Evolutionary conservation across 2,329 filamentous ascomycete species (phyloP).

Genomic region (Ophiobolus disseminans): DNA sequence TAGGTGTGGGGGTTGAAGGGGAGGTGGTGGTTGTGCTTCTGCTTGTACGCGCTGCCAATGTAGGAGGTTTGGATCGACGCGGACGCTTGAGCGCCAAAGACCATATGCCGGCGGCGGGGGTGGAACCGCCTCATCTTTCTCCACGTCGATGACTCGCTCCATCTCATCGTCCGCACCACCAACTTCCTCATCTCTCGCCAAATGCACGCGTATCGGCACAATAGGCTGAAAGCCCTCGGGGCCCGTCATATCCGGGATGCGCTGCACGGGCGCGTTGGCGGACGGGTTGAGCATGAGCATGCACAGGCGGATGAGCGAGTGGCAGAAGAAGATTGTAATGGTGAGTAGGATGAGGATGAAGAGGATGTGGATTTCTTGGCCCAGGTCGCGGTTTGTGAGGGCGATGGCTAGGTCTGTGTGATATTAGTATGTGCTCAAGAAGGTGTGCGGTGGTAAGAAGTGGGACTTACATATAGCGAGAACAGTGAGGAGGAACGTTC

Average conservation of each 20-base stretch:
- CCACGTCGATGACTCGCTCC: conserved; percentile 9
- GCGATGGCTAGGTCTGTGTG: conserved; percentile 73
- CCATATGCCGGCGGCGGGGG: conserved; percentile 80
- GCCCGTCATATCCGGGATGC: conserved; percentile 59
- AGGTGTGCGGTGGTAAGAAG: conserved; percentile 4
- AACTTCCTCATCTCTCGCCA: conserved; percentile 77
- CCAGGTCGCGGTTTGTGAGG: conserved; percentile 67
- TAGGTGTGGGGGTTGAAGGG: conserved; percentile 3
- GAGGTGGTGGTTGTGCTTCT: not conserved
- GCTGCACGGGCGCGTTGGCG: conserved; percentile 30
- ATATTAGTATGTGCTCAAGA: conserved; percentile 5
- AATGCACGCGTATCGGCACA: conserved; percentile 77
- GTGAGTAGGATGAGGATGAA: conserved; percentile 79
- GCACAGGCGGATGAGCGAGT: conserved; percentile 76
- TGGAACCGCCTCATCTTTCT: conserved; percentile 21
- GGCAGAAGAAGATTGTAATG: conserved; percentile 79
- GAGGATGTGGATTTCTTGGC: conserved; percentile 78
- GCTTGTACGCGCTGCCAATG: conserved; percentile 73
- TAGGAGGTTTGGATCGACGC: conserved; percentile 80
- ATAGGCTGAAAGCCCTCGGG: conserved; percentile 72
- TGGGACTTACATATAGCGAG: conserved; percentile 72
- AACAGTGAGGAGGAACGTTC: conserved; percentile 65
- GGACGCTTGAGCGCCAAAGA: conserved; percentile 80
- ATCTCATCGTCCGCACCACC: conserved; percentile 44
- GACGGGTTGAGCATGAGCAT: conserved; percentile 64